Evolutionary conservation across 129 eudicot genomes (phyloP).

Genomic region (Flaveria sonorensis): DNA sequence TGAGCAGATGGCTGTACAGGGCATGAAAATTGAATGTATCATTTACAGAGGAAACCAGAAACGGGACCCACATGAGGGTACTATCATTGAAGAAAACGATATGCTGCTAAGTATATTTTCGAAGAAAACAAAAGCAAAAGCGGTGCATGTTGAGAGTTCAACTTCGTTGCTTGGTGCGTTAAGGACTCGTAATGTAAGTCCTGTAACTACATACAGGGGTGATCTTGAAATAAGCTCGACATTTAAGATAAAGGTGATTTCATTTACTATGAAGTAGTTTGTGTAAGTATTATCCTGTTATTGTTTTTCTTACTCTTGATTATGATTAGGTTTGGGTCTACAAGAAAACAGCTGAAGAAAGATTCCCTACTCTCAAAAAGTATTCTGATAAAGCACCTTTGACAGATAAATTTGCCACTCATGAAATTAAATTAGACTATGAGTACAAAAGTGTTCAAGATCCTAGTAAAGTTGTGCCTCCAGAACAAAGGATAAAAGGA

Average conservation of each 20-base stretch:
- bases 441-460: slow-evolving; percentile 78
- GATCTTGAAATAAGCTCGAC: slow-evolving; percentile 77
- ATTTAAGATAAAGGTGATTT: slow-evolving; percentile 72
- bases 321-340: slow-evolving; percentile 83
- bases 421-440: slow-evolving; percentile 84
- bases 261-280: neutral
- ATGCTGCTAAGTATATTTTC: slow-evolving; percentile 62
- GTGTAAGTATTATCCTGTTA: neutral
- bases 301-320: slow-evolving; percentile 22
- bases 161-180: slow-evolving; percentile 88
- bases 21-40: slow-evolving; percentile 86
- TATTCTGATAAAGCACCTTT: slow-evolving; percentile 97
- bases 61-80: slow-evolving; percentile 31
- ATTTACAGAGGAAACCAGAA: slow-evolving; percentile 54
- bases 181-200: slow-evolving; percentile 80
- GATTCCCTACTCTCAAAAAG: slow-evolving; percentile 82
- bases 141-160: slow-evolving; percentile 74
- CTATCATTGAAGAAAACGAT: slow-evolving; percentile 70
- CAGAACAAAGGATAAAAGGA: slow-evolving; percentile 97
- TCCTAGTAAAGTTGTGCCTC: slow-evolving; percentile 74
- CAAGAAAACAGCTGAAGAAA: slow-evolving; percentile 94
- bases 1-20: slow-evolving; percentile 72
- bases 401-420: slow-evolving; percentile 87
- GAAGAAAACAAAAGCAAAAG: slow-evolving; percentile 65
- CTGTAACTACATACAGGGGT: slow-evolving; percentile 90